Evolutionary conservation across 192 early-diverging fungal species (phyloP).

Genomic region (Tieghemiomyces parasiticus): DNA sequence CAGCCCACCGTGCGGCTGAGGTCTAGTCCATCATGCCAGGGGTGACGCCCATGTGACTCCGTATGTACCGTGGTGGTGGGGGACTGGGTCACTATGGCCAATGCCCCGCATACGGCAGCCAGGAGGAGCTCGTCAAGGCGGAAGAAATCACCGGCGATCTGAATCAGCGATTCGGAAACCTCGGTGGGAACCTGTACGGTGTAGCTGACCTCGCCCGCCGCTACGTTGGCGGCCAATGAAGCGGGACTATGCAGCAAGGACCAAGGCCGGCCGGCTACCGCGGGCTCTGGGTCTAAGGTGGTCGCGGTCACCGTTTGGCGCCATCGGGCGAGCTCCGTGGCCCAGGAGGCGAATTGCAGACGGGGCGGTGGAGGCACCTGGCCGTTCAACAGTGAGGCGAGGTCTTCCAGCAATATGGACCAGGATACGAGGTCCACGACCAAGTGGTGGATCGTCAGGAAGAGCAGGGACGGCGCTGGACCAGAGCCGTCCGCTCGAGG

Average conservation of each 20-base stretch:
- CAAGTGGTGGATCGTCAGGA: conserved; percentile 3
- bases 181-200: background rate
- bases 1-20: background rate
- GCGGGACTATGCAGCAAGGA: background rate
- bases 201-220: background rate
- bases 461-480: background rate
- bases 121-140: background rate
- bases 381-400: background rate
- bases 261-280: background rate
- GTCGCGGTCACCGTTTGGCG: background rate
- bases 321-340: background rate
- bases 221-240: background rate
- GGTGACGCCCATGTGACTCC: background rate
- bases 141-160: background rate
- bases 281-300: background rate
- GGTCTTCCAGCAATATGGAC: background rate
- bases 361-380: conserved; percentile 11
- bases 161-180: background rate
- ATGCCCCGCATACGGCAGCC: background rate
- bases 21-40: background rate
- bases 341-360: conserved; percentile 14
- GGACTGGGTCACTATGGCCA: background rate
- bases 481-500: background rate
- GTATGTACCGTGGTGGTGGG: background rate
- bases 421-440: conserved; percentile 6